Conservation (phyloP, 2,329 filamentous ascomycete species). For the Bisporella sp. region DNA sequence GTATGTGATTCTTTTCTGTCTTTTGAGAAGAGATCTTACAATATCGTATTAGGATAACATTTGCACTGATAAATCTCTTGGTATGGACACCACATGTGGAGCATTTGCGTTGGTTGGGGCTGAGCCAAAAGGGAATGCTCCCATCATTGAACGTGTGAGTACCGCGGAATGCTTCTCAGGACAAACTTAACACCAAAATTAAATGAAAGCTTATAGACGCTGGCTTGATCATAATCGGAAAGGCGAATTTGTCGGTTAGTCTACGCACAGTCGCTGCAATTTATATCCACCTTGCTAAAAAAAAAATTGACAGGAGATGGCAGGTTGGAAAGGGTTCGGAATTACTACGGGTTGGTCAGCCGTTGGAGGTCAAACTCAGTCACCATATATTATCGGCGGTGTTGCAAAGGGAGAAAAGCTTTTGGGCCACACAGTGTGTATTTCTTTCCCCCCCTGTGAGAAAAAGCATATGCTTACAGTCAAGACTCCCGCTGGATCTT, state of each 20-base stretch:
- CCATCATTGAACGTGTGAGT: neutral
- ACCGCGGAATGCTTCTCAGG: too few relatives aligned
- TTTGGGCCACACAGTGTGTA: neutral
- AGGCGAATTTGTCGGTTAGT: neutral
- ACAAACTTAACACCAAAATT: too few relatives aligned
- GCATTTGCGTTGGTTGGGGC: neutral
- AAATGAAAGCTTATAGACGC: neutral
- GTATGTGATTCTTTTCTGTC: neutral
- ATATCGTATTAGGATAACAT: neutral
- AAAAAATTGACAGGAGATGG: neutral
- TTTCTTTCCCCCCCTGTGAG: neutral
- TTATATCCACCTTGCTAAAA: too few relatives aligned
- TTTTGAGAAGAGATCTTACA: neutral
- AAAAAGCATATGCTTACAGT: neutral
- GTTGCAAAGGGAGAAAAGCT: neutral
- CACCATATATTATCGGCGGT: neutral
- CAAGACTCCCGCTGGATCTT: conserved; percentile 40
- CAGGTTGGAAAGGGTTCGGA: too few relatives aligned
- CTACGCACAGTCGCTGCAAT: too few relatives aligned
- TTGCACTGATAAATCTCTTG: neutral
- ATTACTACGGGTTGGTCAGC: neutral
- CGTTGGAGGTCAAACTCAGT: neutral
- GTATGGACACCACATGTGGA: neutral
- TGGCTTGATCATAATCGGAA: neutral
- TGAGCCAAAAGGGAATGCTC: neutral